Evolutionary conservation across 2,329 filamentous ascomycete genomes (phyloP).

Genomic region (Alternaria sp.): DNA sequence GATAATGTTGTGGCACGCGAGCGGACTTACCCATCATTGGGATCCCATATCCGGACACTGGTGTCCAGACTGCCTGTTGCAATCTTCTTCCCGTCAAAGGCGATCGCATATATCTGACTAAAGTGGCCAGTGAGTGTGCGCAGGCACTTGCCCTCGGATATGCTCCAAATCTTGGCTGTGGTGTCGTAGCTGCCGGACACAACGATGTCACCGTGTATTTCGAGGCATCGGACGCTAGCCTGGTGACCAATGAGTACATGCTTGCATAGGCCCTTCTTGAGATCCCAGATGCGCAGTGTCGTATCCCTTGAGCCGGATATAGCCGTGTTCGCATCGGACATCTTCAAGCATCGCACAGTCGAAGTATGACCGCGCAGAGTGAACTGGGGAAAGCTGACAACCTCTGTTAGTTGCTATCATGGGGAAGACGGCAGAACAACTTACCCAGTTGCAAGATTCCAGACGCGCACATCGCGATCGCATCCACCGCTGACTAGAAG

Average conservation of each 20-base stretch:
- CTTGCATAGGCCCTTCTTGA: constrained; percentile 82
- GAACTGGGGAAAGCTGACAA: constrained; percentile 38
- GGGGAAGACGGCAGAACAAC: constrained; percentile 28
- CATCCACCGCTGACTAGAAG: constrained; percentile 94
- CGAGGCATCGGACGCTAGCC: constrained; percentile 91
- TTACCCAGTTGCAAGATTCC: constrained; percentile 93
- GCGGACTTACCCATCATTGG: constrained; percentile 74
- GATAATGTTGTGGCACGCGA: constrained; percentile 18
- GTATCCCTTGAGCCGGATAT: constrained; percentile 97
- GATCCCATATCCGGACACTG: constrained; percentile 96
- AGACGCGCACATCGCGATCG: constrained; percentile 94
- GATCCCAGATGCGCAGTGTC: constrained; percentile 93
- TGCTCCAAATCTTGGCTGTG: constrained; percentile 96
- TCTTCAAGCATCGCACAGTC: constrained; percentile 95
- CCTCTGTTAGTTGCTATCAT: constrained; percentile 13
- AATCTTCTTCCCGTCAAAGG: constrained; percentile 91
- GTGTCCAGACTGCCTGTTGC: constrained; percentile 96
- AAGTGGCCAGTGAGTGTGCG: constrained; percentile 93
- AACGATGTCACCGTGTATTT: constrained; percentile 94
- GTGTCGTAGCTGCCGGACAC: constrained; percentile 99
- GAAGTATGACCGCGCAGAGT: constrained; percentile 93
- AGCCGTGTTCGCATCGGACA: constrained; percentile 91
- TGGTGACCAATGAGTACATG: constrained; percentile 95
- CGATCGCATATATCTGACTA: constrained; percentile 98
- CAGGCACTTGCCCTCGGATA: constrained; percentile 90